A percentile compares a stretch with the other conserved stretches of the same genome.
Evolutionary conservation across 2,329 filamentous ascomycete species (phyloP).

Genomic region (Trichoderma breve): DNA sequence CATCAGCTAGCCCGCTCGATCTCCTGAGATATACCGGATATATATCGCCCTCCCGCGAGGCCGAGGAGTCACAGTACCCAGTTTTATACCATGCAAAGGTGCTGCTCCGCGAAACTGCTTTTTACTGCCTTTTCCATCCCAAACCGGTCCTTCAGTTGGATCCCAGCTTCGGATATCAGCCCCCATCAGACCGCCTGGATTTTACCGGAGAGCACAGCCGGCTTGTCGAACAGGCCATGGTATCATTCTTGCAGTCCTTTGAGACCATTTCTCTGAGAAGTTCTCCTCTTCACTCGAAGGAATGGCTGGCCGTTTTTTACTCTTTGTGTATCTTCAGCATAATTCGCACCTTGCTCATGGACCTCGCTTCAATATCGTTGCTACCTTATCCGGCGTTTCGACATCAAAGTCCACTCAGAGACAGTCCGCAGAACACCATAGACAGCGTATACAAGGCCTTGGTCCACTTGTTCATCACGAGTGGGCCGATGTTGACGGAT

Average conservation of each 20-base stretch:
- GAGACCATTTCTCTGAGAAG: constrained; percentile 45
- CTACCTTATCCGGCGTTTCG: constrained; percentile 19
- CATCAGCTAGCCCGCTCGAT: constrained; percentile 52
- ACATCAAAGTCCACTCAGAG: constrained; percentile 14
- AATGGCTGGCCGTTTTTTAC: constrained; percentile 53
- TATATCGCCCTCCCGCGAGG: constrained; percentile 47
- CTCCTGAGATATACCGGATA: constrained; percentile 51
- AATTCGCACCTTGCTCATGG: constrained; percentile 50
- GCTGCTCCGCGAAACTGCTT: constrained; percentile 53
- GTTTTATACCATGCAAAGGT: constrained; percentile 54
- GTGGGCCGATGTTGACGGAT: constrained; percentile 46
- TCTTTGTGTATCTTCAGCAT: constrained; percentile 60
- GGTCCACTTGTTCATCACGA: constrained; percentile 48
- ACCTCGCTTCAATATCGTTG: constrained; percentile 33
- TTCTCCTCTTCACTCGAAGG: constrained; percentile 40
- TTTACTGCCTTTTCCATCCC: constrained; percentile 52
- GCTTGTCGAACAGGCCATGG: constrained; percentile 50
- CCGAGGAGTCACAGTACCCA: constrained; percentile 50
- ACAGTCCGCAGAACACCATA: constrained; percentile 35
- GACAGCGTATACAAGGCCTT: constrained; percentile 52
- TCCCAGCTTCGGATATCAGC: constrained; percentile 25
- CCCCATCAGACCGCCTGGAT: constrained; percentile 43
- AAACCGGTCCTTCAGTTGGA: constrained; percentile 43
- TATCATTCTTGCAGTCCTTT: constrained; percentile 52
- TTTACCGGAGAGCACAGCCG: constrained; percentile 45